Percentiles rank a stretch among this genome's conserved stretches.
Conservation (phyloP, 768 basidiomycete genomes). For the Gyrodon lividus region DNA sequence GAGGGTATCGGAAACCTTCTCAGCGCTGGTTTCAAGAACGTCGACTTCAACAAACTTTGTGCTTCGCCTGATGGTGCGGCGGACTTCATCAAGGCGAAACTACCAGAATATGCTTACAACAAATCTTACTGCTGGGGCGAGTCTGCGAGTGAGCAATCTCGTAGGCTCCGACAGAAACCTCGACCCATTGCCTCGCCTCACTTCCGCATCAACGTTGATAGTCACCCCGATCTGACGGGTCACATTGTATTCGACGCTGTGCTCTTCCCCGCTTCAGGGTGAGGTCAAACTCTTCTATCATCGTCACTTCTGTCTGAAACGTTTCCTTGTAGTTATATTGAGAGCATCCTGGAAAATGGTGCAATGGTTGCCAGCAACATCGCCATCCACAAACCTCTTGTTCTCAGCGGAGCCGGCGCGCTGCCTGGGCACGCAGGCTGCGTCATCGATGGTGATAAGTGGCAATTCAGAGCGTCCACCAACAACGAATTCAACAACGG, state of each 20-base stretch:
- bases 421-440: constrained; percentile 25
- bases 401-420: constrained; percentile 18
- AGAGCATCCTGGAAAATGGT: constrained; percentile 34
- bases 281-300: constrained; percentile 18
- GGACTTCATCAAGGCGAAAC: constrained; percentile 23
- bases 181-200: constrained; percentile 37
- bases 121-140: constrained; percentile 28
- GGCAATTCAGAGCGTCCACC: constrained; percentile 31
- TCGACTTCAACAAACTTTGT: constrained; percentile 29
- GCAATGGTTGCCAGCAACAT: constrained; percentile 30
- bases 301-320: background rate
- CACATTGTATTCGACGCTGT: constrained; percentile 46
- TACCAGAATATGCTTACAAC: constrained; percentile 33
- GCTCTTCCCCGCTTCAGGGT: constrained; percentile 48
- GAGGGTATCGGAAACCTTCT: constrained; percentile 33
- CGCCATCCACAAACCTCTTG: constrained; percentile 30
- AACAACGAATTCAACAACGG: constrained; percentile 22
- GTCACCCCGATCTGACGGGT: constrained; percentile 39
- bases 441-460: constrained; percentile 26
- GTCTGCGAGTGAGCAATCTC: constrained; percentile 23
- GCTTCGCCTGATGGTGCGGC: constrained; percentile 18
- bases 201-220: constrained; percentile 35
- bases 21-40: constrained; percentile 28
- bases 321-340: constrained; percentile 18
- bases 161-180: constrained; percentile 24